phyloP scores from a whole-genome alignment of 225 moss, liverwort and hornwort genomes.

The Bryoerythrophyllum caledonicum region DNA sequence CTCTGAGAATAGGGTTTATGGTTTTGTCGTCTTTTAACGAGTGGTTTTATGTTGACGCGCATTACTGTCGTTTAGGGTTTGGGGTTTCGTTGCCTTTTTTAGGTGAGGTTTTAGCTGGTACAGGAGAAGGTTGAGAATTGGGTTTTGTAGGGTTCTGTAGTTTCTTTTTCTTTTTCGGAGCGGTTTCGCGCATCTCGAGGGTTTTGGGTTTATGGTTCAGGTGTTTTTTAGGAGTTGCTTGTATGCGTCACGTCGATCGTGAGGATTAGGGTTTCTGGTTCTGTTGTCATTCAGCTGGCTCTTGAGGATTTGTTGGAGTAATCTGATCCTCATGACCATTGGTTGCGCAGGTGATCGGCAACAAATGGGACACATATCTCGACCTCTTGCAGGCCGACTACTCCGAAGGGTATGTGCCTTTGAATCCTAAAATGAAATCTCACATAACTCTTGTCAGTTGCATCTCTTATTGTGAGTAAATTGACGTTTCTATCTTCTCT shows the following conservation, averaged over 20 bases:
- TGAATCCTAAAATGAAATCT: background rate
- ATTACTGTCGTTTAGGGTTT: no score
- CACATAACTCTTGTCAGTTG: background rate
- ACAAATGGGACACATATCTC: conserved; percentile 93
- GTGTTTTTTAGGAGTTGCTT: no score
- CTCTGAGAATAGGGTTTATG: no score
- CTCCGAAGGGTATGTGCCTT: conserved; percentile 68
- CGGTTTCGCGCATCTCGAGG: no score
- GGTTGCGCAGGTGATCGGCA: conserved; percentile 72
- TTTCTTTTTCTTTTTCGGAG: no score
- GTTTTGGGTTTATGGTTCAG: background rate
- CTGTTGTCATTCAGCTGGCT: background rate
- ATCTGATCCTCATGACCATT: background rate
- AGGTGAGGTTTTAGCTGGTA: no score
- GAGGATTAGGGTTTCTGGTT: background rate
- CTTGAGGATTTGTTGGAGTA: background rate
- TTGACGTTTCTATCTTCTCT: background rate
- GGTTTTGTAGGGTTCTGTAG: background rate
- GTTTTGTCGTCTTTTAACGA: no score
- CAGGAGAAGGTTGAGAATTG: background rate
- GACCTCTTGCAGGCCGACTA: conserved; percentile 94
- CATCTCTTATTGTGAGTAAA: background rate
- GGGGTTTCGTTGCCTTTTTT: no score
- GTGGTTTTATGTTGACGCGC: no score
- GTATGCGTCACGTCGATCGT: no score